Base-by-base conservation (phyloP, 345 rosid genomes). In the Camelina laxa region DNA sequence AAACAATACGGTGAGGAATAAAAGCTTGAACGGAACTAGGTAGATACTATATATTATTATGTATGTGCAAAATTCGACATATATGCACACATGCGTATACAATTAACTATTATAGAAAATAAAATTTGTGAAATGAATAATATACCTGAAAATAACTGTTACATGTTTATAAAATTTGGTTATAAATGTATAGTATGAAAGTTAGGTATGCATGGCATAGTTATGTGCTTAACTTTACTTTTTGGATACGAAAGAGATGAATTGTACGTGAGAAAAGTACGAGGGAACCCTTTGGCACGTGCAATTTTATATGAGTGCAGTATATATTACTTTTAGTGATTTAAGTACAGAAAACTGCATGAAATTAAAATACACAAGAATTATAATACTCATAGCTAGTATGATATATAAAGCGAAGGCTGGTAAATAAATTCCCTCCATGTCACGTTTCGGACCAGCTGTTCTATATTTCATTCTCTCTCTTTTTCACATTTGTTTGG, bases 211-310 rank as follows among this genome's bases (percentile, higher is more conserved):
- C 57, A 75, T 60, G 61, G 64, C 17, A 41, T 61, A 11, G 56
- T 68, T 60, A 60, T 69, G 80, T 69, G n/a, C 71, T 70, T 70
- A 65, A 51, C 80, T 70, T 77, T 77, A 39, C 67, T 51, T 70
- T 76, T 76, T 63, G 54, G 55, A 64, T 76, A 76, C 67, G 80
- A 76, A 70, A 70, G 67, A 70, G 67, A 65, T 77, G 61, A 70
- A 56, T 54, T 54, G 35, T 75, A 69, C 51, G 35, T 36, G 60
- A 69, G 48, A 5, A 61, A 69, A 51, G 70, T 35, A 60, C 12
- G n/a, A 68, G 39, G 49, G 69, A 67, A 44, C 48, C 49, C 70
- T 11, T 69, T 61, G 79, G 65, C 79, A 75, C 69, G 79, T 70
- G 70, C 55, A 64, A 48, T 70, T 39, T 65, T 55, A 55, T 76